Percentiles rank a stretch among this genome's conserved stretches.
These are phyloP conservation scores for Cladosporium oxysporum DNA, from an alignment of 2,329 filamentous ascomycete species.

Conservation along the genomic window DNA sequence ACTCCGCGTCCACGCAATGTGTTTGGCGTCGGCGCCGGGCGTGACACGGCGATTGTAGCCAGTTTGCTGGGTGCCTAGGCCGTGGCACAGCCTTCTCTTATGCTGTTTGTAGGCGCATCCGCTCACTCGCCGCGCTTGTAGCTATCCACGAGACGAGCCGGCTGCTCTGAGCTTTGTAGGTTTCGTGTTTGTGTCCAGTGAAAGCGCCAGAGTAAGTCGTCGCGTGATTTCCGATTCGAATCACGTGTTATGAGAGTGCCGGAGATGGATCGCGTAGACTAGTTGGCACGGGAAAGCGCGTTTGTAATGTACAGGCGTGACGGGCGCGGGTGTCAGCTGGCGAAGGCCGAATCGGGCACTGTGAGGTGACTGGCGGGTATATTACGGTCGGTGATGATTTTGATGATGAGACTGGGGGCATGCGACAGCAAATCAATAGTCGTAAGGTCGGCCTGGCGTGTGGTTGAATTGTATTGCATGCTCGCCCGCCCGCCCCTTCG, in stretches of 20 bases:
- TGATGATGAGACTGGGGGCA: background rate
- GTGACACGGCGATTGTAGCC: conserved; percentile 38
- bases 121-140: background rate
- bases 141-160: background rate
- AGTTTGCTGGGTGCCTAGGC: conserved; percentile 27
- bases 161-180: background rate
- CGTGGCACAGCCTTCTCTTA: conserved; percentile 14
- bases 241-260: background rate
- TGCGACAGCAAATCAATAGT: conserved; percentile 12
- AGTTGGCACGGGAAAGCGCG: background rate
- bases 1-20: conserved; percentile 39
- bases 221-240: conserved; percentile 7
- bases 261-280: background rate
- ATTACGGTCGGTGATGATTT: conserved; percentile 6
- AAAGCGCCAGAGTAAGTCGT: background rate
- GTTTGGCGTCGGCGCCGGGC: conserved; percentile 35
- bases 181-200: background rate
- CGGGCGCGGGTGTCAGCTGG: conserved; percentile 13
- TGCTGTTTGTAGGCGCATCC: conserved; percentile 11
- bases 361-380: background rate
- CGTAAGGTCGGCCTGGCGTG: conserved; percentile 1
- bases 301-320: conserved; percentile 11
- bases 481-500: conserved; percentile 9
- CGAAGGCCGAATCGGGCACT: conserved; percentile 6
- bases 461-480: conserved; percentile 14